Percentiles rank a stretch among this genome's conserved stretches.
Evolutionary conservation across 805 yeast species (phyloP).

Genomic region (Candida pini): DNA sequence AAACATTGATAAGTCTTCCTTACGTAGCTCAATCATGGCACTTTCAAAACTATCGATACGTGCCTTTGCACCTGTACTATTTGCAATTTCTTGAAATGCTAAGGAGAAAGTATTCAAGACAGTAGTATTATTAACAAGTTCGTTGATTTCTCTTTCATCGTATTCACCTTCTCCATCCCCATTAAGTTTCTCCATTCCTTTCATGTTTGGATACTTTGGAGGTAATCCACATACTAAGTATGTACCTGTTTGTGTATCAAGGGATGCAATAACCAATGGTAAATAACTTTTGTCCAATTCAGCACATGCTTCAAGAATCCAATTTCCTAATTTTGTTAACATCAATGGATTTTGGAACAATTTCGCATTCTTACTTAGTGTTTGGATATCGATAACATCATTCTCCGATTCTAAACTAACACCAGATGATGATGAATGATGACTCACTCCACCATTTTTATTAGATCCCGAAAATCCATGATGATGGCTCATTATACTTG

Average conservation of each 20-base stretch:
- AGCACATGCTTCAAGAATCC: slow-evolving; percentile 87
- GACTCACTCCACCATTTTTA: background rate
- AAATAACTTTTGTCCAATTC: slow-evolving; percentile 64
- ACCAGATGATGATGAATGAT: slow-evolving; percentile 1
- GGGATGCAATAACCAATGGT: slow-evolving; percentile 83
- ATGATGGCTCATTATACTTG: slow-evolving; percentile 1
- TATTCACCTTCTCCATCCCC: slow-evolving; percentile 20
- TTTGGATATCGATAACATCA: slow-evolving; percentile 26
- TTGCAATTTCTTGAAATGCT: slow-evolving; percentile 87
- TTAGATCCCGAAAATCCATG: slow-evolving; percentile 8
- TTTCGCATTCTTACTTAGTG: slow-evolving; percentile 57
- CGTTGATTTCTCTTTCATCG: slow-evolving; percentile 7
- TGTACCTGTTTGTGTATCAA: slow-evolving; percentile 67
- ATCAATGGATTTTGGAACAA: slow-evolving; percentile 84
- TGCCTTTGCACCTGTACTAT: slow-evolving; percentile 78
- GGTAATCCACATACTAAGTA: slow-evolving; percentile 87
- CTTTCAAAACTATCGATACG: slow-evolving; percentile 94
- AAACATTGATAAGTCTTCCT: slow-evolving; percentile 84
- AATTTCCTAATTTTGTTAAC: slow-evolving; percentile 74
- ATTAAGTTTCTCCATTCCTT: slow-evolving; percentile 30
- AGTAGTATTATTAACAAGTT: slow-evolving; percentile 34
- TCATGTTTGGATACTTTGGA: slow-evolving; percentile 60
- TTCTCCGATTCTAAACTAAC: slow-evolving; percentile 17
- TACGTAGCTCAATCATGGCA: slow-evolving; percentile 82
- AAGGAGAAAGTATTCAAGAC: slow-evolving; percentile 77